phyloP scores from a whole-genome alignment of 129 eudicot genomes.

The Kitagawia praeruptora region DNA sequence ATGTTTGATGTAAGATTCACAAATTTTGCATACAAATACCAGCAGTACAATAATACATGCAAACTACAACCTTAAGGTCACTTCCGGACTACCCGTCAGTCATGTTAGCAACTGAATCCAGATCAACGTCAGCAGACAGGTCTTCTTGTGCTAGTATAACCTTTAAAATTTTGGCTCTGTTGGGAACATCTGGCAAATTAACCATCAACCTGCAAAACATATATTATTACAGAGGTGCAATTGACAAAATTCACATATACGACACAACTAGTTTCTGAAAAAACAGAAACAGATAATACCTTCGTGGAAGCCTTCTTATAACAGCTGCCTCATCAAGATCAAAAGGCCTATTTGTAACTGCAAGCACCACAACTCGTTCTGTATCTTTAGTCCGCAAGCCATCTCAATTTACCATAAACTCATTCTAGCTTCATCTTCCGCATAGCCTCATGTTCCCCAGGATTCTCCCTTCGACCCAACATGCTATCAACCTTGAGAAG shows the following conservation, averaged over 20 bases:
- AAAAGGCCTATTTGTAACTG: conserved; percentile 94
- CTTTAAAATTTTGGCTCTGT: conserved; percentile 78
- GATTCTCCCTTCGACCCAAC: conserved; percentile 91
- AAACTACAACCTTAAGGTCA: conserved; percentile 64
- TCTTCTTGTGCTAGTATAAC: conserved; percentile 85
- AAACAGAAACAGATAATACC: conserved; percentile 23
- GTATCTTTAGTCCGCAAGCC: conserved; percentile 87
- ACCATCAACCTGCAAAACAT: conserved; percentile 68
- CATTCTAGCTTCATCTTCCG: conserved; percentile 97
- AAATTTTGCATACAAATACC: background rate
- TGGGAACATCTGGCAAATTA: conserved; percentile 82
- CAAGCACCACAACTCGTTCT: conserved; percentile 87
- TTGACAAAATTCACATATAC: background rate
- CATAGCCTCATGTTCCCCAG: conserved; percentile 97
- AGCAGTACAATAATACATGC: background rate
- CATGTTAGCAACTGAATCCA: conserved; percentile 84
- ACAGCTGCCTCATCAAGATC: conserved; percentile 99
- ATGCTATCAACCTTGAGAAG: conserved; percentile 77
- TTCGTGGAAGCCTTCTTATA: conserved; percentile 82
- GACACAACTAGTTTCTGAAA: background rate
- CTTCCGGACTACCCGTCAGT: conserved; percentile 97
- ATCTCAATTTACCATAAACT: conserved; percentile 97
- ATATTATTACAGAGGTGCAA: background rate
- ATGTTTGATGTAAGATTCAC: background rate
- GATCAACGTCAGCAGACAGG: conserved; percentile 70